Evolutionary conservation across 2,329 filamentous ascomycete genomes (phyloP).

Genomic region (Alternaria sp.): DNA sequence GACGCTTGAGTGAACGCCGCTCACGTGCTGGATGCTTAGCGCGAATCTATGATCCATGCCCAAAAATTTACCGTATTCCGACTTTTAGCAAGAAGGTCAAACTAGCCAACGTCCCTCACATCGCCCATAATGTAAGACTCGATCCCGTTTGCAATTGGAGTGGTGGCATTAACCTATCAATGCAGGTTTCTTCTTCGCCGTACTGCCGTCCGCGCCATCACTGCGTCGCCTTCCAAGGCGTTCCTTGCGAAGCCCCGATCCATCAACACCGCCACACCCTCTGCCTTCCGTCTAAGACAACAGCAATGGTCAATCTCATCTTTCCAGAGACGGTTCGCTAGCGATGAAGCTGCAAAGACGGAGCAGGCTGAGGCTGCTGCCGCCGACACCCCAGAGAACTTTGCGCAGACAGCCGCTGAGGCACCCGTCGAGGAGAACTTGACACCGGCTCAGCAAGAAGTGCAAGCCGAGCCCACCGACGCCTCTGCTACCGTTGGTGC

Average conservation of each 20-base stretch:
- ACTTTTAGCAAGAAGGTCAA: neutral
- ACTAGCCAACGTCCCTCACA: conserved; percentile 2
- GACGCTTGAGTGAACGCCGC: neutral
- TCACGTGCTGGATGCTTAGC: conserved; percentile 14
- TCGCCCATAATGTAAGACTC: conserved; percentile 28
- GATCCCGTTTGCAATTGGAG: neutral
- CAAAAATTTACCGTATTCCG: conserved; percentile 17
- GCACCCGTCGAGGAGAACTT: conserved; percentile 46
- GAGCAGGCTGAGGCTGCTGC: conserved; percentile 45
- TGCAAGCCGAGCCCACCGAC: conserved; percentile 35
- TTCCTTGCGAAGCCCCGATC: conserved; percentile 53
- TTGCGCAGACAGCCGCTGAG: conserved; percentile 48
- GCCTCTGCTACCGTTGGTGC: conserved; percentile 37
- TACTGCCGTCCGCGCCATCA: conserved; percentile 63
- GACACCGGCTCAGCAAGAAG: conserved; percentile 36
- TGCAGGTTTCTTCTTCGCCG: conserved; percentile 67
- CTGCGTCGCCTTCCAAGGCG: conserved; percentile 56
- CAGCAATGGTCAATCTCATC: conserved; percentile 51
- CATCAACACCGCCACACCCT: conserved; percentile 45
- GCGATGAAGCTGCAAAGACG: conserved; percentile 55
- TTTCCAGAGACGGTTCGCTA: conserved; percentile 59
- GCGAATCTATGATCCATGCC: conserved; percentile 7
- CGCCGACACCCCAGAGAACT: conserved; percentile 37
- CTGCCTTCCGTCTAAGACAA: conserved; percentile 43
- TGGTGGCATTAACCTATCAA: conserved; percentile 12